Evolutionary conservation across 371 early-diverging fungal species (phyloP).

Genomic region (Mortierella sp.): DNA sequence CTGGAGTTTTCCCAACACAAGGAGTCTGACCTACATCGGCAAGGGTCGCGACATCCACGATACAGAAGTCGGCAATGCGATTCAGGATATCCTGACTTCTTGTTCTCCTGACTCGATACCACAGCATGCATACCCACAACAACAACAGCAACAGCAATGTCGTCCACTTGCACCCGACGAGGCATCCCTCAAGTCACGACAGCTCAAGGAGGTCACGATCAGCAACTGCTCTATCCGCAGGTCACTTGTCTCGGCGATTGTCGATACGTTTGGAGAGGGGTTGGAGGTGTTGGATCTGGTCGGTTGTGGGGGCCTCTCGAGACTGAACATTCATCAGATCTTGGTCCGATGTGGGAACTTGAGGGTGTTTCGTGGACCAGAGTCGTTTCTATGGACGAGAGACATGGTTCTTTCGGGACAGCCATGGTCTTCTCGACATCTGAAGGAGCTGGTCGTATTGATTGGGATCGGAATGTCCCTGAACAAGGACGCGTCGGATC

Average conservation of each 20-base stretch:
- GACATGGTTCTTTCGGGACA: conserved; percentile 9
- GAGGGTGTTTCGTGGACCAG: conserved; percentile 21
- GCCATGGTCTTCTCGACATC: background rate
- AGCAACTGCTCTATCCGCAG: background rate
- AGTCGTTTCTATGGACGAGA: conserved; percentile 6
- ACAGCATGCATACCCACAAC: background rate
- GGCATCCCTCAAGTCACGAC: background rate
- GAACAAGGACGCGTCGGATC: background rate
- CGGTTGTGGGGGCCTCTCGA: background rate
- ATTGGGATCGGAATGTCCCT: background rate
- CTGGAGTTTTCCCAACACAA: conserved; percentile 10
- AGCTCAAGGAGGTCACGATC: conserved; percentile 2
- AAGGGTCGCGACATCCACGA: conserved; percentile 4
- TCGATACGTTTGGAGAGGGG: conserved; percentile 1
- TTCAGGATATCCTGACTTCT: conserved; percentile 6
- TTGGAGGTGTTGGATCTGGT: conserved; percentile 12
- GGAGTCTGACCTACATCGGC: background rate
- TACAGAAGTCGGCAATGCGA: conserved; percentile 8
- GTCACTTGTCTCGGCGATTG: conserved; percentile 1
- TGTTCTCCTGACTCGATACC: background rate
- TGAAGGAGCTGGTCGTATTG: conserved; percentile 5
- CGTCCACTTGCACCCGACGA: background rate
- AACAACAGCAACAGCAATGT: background rate
- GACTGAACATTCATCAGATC: conserved; percentile 10
- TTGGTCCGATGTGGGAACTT: conserved; percentile 11